Percentiles rank a stretch among this genome's conserved stretches.
Evolutionary conservation across 164 flowering plant genomes (phyloP).

Genomic region (Taxillus chinensis): DNA sequence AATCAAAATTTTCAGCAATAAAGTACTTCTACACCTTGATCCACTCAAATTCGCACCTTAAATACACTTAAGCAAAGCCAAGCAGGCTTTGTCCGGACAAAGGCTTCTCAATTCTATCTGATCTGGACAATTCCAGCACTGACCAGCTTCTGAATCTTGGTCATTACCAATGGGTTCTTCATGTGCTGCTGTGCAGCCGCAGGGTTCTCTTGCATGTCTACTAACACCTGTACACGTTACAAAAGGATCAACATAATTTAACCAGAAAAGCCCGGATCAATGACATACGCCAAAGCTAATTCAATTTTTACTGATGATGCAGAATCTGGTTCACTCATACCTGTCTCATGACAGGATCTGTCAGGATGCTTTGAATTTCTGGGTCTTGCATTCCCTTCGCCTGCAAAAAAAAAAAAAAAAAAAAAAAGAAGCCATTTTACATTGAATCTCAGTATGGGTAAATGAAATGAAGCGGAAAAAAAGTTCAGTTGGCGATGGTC

Average conservation of each 20-base stretch:
- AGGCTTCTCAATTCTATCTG: constrained; percentile 15
- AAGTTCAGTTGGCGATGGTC: too few relatives aligned
- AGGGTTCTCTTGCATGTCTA: constrained; percentile 91
- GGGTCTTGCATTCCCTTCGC: constrained; percentile 98
- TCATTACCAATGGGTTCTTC: constrained; percentile 90
- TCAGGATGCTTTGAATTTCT: constrained; percentile 81
- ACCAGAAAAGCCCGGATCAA: background rate
- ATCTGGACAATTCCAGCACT: constrained; percentile 92
- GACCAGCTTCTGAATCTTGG: constrained; percentile 84
- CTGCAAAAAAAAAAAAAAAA: constrained; percentile 26
- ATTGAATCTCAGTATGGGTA: too few relatives aligned
- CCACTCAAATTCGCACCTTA: too few relatives aligned
- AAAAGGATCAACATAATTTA: background rate
- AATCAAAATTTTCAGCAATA: too few relatives aligned
- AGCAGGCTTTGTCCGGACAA: too few relatives aligned
- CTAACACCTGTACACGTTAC: constrained; percentile 45
- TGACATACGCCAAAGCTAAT: too few relatives aligned
- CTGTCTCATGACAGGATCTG: constrained; percentile 98
- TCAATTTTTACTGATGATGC: too few relatives aligned
- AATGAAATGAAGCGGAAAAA: too few relatives aligned
- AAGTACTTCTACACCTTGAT: too few relatives aligned
- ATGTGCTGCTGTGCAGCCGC: constrained; percentile 82
- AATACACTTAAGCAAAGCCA: too few relatives aligned
- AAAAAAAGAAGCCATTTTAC: too few relatives aligned
- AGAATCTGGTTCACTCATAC: constrained; percentile 18